These are phyloP conservation scores for Glycyrrhiza uralensis DNA, from an alignment of 306 rosid species.

Conservation along the genomic window DNA sequence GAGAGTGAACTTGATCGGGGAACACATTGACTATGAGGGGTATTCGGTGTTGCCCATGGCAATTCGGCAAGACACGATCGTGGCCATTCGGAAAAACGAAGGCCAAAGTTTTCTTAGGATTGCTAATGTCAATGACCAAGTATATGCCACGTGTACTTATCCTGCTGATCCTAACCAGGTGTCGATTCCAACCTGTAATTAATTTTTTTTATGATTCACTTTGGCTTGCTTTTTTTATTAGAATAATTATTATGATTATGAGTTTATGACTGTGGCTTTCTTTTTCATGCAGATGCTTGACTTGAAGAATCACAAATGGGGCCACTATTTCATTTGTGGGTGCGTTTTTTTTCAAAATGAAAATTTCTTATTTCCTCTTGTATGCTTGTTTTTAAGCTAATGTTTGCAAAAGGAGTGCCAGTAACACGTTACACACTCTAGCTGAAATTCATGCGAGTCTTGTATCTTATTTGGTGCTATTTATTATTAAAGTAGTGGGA, in stretches of 20 bases:
- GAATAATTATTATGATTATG: neutral
- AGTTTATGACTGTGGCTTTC: neutral
- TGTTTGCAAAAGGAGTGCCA: neutral
- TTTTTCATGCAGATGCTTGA: constrained; percentile 51
- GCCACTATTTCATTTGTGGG: constrained; percentile 82
- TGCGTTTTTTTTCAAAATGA: constrained; percentile 15
- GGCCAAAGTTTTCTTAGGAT: constrained; percentile 46
- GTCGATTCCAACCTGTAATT: neutral
- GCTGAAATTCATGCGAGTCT: too few relatives aligned
- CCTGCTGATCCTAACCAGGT: constrained; percentile 77
- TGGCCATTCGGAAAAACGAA: constrained; percentile 48
- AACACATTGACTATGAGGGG: constrained; percentile 78
- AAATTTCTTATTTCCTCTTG: neutral
- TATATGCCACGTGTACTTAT: constrained; percentile 52
- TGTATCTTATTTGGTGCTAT: too few relatives aligned
- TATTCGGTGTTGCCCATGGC: constrained; percentile 89
- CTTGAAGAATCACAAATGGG: constrained; percentile 77
- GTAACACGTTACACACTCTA: too few relatives aligned
- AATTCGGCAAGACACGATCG: constrained; percentile 67
- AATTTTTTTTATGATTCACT: neutral
- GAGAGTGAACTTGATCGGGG: constrained; percentile 84
- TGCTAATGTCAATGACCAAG: constrained; percentile 50
- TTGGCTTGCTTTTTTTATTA: neutral
- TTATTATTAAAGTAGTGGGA: too few relatives aligned
- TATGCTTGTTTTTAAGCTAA: neutral